Percentiles rank a stretch among this genome's conserved stretches.
These are phyloP conservation scores for Tolypocladium ophioglossoides DNA, from an alignment of 2,329 filamentous ascomycete genomes.

Conservation along the genomic window DNA sequence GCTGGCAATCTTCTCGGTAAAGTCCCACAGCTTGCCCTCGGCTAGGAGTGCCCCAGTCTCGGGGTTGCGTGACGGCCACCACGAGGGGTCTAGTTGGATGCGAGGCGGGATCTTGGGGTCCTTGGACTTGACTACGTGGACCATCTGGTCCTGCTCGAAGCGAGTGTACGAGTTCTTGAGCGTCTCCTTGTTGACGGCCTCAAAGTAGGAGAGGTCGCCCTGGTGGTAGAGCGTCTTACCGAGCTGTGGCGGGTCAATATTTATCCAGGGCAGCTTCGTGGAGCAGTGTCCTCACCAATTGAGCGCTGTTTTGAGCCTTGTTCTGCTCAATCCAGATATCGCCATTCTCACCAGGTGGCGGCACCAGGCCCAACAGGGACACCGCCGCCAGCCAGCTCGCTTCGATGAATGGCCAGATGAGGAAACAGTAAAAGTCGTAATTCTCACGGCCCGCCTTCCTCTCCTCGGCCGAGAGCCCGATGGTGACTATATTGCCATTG, in stretches of 20 bases:
- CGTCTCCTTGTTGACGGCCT: slow-evolving; percentile 96
- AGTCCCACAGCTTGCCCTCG: slow-evolving; percentile 77
- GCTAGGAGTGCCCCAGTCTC: slow-evolving; percentile 51
- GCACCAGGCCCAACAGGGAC: slow-evolving; percentile 75
- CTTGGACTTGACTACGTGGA: slow-evolving; percentile 61
- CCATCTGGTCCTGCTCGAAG: slow-evolving; percentile 84
- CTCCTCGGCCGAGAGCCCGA: slow-evolving; percentile 70
- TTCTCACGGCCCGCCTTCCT: slow-evolving; percentile 76
- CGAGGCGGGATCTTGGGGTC: slow-evolving; percentile 50
- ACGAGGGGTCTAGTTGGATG: slow-evolving; percentile 61
- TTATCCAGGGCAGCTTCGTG: background rate
- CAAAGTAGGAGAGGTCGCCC: slow-evolving; percentile 92
- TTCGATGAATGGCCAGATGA: slow-evolving; percentile 98
- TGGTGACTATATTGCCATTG: slow-evolving; percentile 44
- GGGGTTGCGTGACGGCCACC: slow-evolving; percentile 59
- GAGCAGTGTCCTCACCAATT: slow-evolving; percentile 48
- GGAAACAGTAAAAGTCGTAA: slow-evolving; percentile 97
- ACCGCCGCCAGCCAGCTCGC: slow-evolving; percentile 86
- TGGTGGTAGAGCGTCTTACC: slow-evolving; percentile 97
- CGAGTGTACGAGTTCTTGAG: slow-evolving; percentile 85
- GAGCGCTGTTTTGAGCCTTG: slow-evolving; percentile 71
- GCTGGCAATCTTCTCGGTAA: slow-evolving; percentile 77
- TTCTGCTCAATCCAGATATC: slow-evolving; percentile 69
- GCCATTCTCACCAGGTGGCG: slow-evolving; percentile 48
- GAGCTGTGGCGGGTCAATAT: slow-evolving; percentile 37